Evolutionary conservation across 192 early-diverging fungal species (phyloP), one percentile per base, ranked within the genome.

Genomic region (Coemansia sp.): DNA sequence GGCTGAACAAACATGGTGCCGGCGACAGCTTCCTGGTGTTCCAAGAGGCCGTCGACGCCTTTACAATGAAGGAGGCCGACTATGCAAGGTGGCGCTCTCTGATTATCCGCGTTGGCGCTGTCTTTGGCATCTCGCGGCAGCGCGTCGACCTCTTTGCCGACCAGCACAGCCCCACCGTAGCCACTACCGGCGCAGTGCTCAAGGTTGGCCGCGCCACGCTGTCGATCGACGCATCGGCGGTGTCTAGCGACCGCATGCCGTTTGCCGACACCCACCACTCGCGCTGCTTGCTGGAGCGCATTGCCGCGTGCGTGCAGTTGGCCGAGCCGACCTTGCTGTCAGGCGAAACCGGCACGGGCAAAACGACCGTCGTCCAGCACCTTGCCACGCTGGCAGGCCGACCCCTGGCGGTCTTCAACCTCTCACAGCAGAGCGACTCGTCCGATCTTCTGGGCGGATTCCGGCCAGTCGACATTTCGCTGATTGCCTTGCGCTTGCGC

Each of bases 271-370:
- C 95, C n/a, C 76, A 82, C 0, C 87, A 90, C 46, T 81, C 94
- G 8, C 65, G 89, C 27, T 84, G 91, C 21, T 75, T 95, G 14
- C 65, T 99, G 71, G 95, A 98, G 69, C 83, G 87, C 48, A 76
- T 99, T 18, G 91, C 95, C 11, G 86, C 91, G 6, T 87, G 86
- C 33, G 97, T 99, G 81, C 95, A 96, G 62, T 79, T 98, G 5
- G 79, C 81, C 43, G 95, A 96, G 71, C 93, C 97, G 3, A 85
- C 98, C 11, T 74, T 99, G 37, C 73, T 99, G 14, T 95, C 98
- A 78, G 97, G 97, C 55, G 93, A 91, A 35, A 95, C 97, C 1
- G 97, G 97, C 24, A 95, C 95, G 3, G 97, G 97, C 55, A 99
- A 99, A 64, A 97, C 94, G 7, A 90, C 98, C 91, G 46, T 80